A percentile compares a stretch with the other conserved stretches of the same genome.
phyloP scores from a whole-genome alignment of 192 early-diverging fungal genomes.

The Coemansia erecta region DNA sequence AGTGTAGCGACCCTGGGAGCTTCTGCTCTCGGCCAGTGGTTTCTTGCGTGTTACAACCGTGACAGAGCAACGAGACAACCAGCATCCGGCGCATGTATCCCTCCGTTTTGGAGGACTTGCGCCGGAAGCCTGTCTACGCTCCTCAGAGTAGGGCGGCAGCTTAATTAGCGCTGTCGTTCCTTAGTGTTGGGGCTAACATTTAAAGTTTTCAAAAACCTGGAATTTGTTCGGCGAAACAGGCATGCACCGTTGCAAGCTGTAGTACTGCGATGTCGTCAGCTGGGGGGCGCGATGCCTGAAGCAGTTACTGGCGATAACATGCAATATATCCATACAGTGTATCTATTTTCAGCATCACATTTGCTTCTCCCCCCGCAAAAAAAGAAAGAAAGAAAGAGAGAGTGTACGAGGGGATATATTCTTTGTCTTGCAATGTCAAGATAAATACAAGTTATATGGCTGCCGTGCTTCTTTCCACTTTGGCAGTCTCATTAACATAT shows the following conservation, averaged over 20 bases:
- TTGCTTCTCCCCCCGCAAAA: neutral
- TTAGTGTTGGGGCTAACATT: conserved; percentile 54
- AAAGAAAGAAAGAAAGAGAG: neutral
- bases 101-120: conserved; percentile 50
- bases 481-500: neutral
- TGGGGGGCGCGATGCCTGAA: too few species aligned
- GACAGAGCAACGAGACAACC: conserved; percentile 40
- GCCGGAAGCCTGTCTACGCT: conserved; percentile 35
- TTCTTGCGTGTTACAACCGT: conserved; percentile 47
- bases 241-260: too few species aligned
- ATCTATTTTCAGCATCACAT: neutral
- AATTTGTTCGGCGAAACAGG: neutral
- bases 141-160: conserved; percentile 52
- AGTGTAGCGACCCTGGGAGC: conserved; percentile 26
- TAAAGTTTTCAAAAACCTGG: neutral
- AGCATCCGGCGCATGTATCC: conserved; percentile 18
- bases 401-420: too few species aligned
- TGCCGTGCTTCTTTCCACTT: neutral
- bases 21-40: conserved; percentile 16
- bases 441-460: neutral
- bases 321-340: too few species aligned
- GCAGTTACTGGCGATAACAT: too few species aligned
- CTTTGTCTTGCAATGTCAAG: neutral
- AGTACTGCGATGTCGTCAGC: too few species aligned
- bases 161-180: conserved; percentile 33